These are phyloP conservation scores for Fusarium dlaminii DNA, from an alignment of 2,329 filamentous ascomycete genomes.

Conservation along the genomic window DNA sequence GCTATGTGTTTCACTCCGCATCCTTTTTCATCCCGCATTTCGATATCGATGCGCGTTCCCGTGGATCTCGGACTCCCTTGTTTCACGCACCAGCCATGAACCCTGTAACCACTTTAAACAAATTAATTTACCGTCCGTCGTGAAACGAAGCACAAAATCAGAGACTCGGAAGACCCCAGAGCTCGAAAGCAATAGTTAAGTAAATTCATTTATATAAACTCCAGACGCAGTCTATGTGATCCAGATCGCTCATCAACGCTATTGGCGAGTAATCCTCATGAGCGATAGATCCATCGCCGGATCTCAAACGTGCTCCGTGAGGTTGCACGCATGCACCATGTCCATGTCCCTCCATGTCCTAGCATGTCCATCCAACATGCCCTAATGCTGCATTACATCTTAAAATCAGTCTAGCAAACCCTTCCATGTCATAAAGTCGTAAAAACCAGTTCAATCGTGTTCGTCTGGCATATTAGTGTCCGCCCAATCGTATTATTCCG, in stretches of 20 bases:
- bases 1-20: slow-evolving; percentile 12
- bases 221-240: slow-evolving; percentile 27
- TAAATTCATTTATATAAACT: slow-evolving; percentile 17
- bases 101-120: slow-evolving; percentile 14
- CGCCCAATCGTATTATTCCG: neutral
- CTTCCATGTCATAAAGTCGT: slow-evolving; percentile 37
- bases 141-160: neutral
- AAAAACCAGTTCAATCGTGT: slow-evolving; percentile 24
- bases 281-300: slow-evolving; percentile 11
- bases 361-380: slow-evolving; percentile 29
- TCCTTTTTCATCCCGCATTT: slow-evolving; percentile 35
- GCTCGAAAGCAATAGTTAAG: neutral
- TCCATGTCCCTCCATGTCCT: neutral
- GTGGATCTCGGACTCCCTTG: slow-evolving; percentile 22
- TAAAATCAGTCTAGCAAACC: slow-evolving; percentile 31
- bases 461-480: slow-evolving; percentile 13
- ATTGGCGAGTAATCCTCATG: slow-evolving; percentile 9
- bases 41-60: slow-evolving; percentile 13
- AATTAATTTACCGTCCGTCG: neutral
- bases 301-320: slow-evolving; percentile 36
- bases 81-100: slow-evolving; percentile 21
- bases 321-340: slow-evolving; percentile 31
- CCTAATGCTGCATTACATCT: slow-evolving; percentile 18
- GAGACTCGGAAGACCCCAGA: neutral
- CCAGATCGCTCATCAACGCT: slow-evolving; percentile 33